Evolutionary conservation across 2,329 filamentous ascomycete species (phyloP).

Genomic region (Zopfia rhizophila): DNA sequence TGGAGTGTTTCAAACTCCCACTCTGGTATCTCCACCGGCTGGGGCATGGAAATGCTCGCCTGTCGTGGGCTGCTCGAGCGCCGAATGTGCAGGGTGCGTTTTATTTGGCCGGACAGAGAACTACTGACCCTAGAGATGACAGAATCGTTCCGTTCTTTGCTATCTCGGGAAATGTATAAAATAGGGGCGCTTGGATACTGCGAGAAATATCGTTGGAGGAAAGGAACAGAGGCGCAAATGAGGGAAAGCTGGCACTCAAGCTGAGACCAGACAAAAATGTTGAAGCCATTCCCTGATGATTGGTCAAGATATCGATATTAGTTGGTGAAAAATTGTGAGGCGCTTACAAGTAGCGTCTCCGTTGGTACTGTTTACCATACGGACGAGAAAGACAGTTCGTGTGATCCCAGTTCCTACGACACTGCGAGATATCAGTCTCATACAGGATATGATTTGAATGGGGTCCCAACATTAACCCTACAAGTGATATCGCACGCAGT

Average conservation of each 20-base stretch:
- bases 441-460: not conserved
- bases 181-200: conserved; percentile 18
- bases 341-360: conserved; percentile 36
- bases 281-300: conserved; percentile 34
- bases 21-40: conserved; percentile 25
- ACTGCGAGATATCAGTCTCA: conserved; percentile 22
- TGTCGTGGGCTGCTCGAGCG: conserved; percentile 13
- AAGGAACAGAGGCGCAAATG: conserved; percentile 38
- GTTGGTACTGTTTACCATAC: conserved; percentile 25
- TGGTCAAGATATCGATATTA: conserved; percentile 10
- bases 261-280: conserved; percentile 34
- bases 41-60: conserved; percentile 20
- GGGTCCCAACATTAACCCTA: conserved; percentile 25
- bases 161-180: conserved; percentile 12
- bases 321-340: not conserved
- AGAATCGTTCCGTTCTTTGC: conserved; percentile 18
- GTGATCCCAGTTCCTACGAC: conserved; percentile 44
- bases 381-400: conserved; percentile 42
- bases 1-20: conserved; percentile 29
- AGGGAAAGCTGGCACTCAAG: conserved; percentile 38
- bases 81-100: conserved; percentile 15
- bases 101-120: conserved; percentile 22
- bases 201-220: conserved; percentile 28
- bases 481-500: conserved; percentile 19
- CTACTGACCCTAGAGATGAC: conserved; percentile 29